phyloP scores from a whole-genome alignment of 345 rosid genomes.

The Xanthoceras sorbifolium region DNA sequence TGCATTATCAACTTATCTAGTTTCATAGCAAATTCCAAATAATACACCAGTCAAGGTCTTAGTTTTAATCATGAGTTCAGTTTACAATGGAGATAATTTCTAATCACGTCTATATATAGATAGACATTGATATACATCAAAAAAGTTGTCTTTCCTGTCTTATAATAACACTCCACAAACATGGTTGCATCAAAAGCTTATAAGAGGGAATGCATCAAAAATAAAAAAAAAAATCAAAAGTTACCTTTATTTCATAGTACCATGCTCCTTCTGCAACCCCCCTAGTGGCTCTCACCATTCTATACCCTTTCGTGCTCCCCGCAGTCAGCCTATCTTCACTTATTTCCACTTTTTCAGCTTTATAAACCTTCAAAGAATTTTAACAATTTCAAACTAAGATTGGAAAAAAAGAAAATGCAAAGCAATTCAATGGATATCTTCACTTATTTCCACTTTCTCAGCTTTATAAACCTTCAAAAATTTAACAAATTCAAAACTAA shows the following conservation, averaged over 20 bases:
- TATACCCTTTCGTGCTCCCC: slow-evolving; percentile 86
- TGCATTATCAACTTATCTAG: not conserved
- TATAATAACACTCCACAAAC: not conserved
- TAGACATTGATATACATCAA: not conserved
- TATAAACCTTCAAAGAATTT: slow-evolving; percentile 61
- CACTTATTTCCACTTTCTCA: no score
- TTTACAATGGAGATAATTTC: not conserved
- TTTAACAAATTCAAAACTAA: not conserved
- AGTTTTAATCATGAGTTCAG: not conserved
- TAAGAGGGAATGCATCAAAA: not conserved
- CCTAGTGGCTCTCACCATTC: slow-evolving; percentile 97
- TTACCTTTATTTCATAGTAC: slow-evolving; percentile 78
- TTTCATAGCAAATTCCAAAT: not conserved
- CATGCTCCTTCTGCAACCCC: slow-evolving; percentile 96
- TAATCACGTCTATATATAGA: not conserved
- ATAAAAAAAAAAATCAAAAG: not conserved
- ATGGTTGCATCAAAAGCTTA: not conserved
- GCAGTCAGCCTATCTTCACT: slow-evolving; percentile 84
- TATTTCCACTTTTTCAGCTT: slow-evolving; percentile 95
- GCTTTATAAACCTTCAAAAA: no score
- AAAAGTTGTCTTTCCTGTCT: not conserved
- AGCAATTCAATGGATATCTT: no score
- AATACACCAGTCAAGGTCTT: not conserved
- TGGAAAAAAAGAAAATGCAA: no score
- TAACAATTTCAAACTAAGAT: no score